Base-by-base conservation (phyloP, 83 land plant genomes). In the Diphasiastrum complanatum region DNA sequence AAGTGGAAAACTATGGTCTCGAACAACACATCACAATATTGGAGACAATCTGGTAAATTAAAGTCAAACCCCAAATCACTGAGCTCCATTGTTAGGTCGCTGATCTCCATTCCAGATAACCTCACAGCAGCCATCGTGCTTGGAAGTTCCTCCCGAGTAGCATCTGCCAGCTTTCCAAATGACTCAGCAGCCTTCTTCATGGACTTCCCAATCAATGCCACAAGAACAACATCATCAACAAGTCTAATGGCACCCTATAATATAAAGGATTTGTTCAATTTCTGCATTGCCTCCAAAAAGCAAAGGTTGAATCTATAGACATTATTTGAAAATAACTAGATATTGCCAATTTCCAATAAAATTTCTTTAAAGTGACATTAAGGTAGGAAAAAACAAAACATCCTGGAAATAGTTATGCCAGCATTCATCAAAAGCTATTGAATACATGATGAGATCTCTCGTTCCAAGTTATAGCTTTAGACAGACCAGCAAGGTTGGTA, bases 41-140 rank as follows among this genome's bases (percentile, higher is more conserved):
- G n/a, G n/a, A n/a, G n/a, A n/a, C n/a, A n/a, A n/a, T n/a, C n/a
- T n/a, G n/a, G n/a, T n/a, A n/a, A n/a, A n/a, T n/a, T n/a, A n/a
- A n/a, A n/a, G n/a, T n/a, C 51, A 51, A 18, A 93, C 99, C 99
- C 89, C 26, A 93, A 53, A 54, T 93, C 92, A 75, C 96, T 93
- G 26, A 93, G 96, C 77, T 93, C 96, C 95, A 86, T 81, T 12
- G 99, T 93, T 38, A 93, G 69, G 60, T 93, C 99, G 67, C 96
- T 86, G 46, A 93, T 93, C 64, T 93, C 99, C 96, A 93, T 89
- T 20, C 99, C 92, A 0, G 99, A 89, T 35, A 93, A 69, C 25
- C 99, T 79, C 23, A 93, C 72, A 19, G 89, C 96, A 45, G 96
- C 99, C 99, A 93, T 89, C 23, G 92, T 89, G 41, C 81, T 89